A percentile compares a stretch with the other conserved stretches of the same genome.
Conservation (phyloP, 257 asterid species). For the Coffea eugenioides region DNA sequence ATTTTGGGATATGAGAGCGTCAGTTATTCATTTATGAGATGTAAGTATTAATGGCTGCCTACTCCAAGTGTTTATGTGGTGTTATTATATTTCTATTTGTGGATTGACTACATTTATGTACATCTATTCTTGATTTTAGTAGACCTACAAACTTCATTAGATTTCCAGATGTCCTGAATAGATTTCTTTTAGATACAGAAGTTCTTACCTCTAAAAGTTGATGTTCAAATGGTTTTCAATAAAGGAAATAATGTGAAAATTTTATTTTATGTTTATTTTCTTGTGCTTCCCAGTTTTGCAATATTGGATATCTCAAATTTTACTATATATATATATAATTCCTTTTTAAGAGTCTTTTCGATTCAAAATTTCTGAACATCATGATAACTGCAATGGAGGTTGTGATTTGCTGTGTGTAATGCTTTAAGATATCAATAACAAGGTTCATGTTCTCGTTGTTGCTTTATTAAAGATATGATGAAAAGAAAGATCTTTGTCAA, state of each 20-base stretch:
- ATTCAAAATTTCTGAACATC: no score
- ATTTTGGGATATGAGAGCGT: not conserved
- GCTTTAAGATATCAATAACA: no score
- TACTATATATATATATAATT: not conserved
- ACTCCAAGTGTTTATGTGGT: not conserved
- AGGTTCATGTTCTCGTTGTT: not conserved
- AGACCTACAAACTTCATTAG: not conserved
- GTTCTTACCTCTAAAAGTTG: not conserved
- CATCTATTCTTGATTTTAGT: not conserved
- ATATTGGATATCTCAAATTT: not conserved
- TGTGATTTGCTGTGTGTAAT: no score
- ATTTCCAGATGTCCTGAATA: not conserved
- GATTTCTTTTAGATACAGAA: not conserved
- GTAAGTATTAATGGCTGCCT: not conserved
- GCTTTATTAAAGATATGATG: not conserved
- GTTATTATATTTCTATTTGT: not conserved
- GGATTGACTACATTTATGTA: not conserved
- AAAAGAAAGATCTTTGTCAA: no score
- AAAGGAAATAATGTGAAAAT: not conserved
- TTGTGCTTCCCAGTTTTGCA: not conserved
- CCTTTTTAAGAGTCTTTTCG: no score
- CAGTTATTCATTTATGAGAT: not conserved
- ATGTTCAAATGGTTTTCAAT: not conserved
- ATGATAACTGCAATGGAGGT: no score
- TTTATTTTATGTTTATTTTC: no score